Evolutionary conservation across 2,329 filamentous ascomycete genomes (phyloP), one percentile per base, ranked within the genome.

Genomic region (Tolypocladium cylindrosporum): DNA sequence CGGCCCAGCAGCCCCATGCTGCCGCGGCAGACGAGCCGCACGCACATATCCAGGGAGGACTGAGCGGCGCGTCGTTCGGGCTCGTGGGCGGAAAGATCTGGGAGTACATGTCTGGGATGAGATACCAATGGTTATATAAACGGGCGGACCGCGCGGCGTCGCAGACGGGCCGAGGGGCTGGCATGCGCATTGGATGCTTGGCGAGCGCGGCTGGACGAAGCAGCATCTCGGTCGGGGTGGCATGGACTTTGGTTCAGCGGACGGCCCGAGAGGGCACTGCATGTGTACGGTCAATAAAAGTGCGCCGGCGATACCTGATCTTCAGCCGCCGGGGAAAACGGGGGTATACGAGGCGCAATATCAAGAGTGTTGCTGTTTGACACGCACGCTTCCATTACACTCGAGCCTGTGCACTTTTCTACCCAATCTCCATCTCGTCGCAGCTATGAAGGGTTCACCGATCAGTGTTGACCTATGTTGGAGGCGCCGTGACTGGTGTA

Each of bases 1-100:
- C 69, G 78, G n/a, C 79, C 79, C 0, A 69, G 69, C 24, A 79
- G 75, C 40, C 79, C 79, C 10, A 74, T 75, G 63, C 64, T 79
- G 21, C 66, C 74, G 62, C 64, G 72, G 54, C 61, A 70, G 65
- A 69, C 71, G 4, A 77, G 75, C 51, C 67, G 71, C 27, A 70
- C 70, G 58, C 70, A 72, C 59, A 68, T 75, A 60, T 69, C 67
- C 58, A 67, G 68, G 31, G 74, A 76, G 21, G 71, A 76, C 31
- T 77, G 55, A 66, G 40, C 19, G 37, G 14, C 4, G 13, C 27
- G 9, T 7, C 1, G 8, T 5, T 14, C 9, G 1, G 50, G 31
- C 7, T 34, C 31, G 31, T 8, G 50, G 14, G 3, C 11, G 14
- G 16, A n/a, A 21, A 21, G 10, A 21, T 37, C 19, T n/a, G 16